Conservation (phyloP, 805 yeast genomes). For the Ogataea pilisensis region DNA sequence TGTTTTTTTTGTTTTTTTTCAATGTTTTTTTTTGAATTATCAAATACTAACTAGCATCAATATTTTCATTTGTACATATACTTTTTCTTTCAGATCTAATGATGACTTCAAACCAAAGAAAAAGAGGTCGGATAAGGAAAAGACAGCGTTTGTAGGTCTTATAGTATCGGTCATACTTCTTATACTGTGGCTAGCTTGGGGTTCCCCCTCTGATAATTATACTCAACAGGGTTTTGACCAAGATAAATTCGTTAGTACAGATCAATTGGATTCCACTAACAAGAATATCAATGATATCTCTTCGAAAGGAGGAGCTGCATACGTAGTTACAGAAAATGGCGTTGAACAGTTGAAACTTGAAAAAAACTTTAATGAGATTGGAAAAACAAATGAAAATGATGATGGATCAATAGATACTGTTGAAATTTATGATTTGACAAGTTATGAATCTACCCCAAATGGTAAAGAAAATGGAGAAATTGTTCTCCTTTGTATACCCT, state of each 20-base stretch:
- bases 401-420: constrained; percentile 27
- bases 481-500: constrained; percentile 67
- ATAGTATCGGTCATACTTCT: constrained; percentile 6
- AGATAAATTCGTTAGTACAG: neutral
- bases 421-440: constrained; percentile 57
- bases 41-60: constrained; percentile 1
- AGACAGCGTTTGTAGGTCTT: constrained; percentile 2
- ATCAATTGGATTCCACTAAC: no score
- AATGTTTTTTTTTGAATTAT: no score
- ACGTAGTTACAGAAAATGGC: neutral
- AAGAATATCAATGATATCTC: no score
- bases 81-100: constrained; percentile 1
- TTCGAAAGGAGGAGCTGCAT: neutral
- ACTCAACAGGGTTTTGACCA: neutral
- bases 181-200: constrained; percentile 3
- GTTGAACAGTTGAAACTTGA: constrained; percentile 4
- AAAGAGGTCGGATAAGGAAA: constrained; percentile 4
- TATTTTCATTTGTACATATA: no score
- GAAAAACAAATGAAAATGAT: neutral
- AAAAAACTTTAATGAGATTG: no score
- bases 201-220: neutral
- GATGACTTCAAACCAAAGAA: constrained; percentile 19
- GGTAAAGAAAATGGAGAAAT: constrained; percentile 55
- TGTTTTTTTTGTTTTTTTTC: neutral
- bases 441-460: constrained; percentile 48